Evolutionary conservation across 2,329 filamentous ascomycete species (phyloP).

Genomic region (Dendrostoma leiphaemia): DNA sequence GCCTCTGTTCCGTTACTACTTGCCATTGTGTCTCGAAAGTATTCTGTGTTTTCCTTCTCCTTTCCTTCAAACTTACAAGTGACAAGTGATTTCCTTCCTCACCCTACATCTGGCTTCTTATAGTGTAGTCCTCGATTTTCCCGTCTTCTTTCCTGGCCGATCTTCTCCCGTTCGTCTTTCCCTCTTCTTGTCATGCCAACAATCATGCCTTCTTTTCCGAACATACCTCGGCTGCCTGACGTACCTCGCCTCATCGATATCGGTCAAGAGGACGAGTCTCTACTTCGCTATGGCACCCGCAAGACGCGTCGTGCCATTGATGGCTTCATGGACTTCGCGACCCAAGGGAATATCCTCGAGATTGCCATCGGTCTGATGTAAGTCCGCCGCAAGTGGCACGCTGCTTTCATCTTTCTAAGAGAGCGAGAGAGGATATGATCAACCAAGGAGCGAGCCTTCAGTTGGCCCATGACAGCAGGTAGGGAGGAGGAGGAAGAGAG

Average conservation of each 20-base stretch:
- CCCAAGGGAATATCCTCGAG: constrained; percentile 72
- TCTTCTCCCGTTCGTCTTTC: background rate
- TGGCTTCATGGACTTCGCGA: constrained; percentile 70
- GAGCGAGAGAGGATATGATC: background rate
- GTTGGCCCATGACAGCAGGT: too few species aligned
- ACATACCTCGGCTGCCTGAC: too few species aligned
- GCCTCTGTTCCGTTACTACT: too few species aligned
- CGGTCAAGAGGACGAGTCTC: constrained; percentile 36
- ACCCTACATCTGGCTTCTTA: too few species aligned
- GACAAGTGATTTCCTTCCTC: too few species aligned
- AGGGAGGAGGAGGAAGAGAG: background rate
- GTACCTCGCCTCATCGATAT: constrained; percentile 25
- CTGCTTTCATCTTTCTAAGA: background rate
- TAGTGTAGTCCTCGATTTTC: too few species aligned
- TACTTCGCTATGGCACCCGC: constrained; percentile 46
- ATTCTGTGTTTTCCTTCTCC: background rate
- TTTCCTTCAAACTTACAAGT: too few species aligned
- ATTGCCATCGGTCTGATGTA: constrained; percentile 75
- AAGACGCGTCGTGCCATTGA: constrained; percentile 53
- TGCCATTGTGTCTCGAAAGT: too few species aligned
- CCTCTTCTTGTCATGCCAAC: background rate
- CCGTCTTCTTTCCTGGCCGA: too few species aligned
- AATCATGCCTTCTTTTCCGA: background rate
- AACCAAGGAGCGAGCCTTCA: too few species aligned
- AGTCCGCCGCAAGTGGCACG: constrained; percentile 24